Evolutionary conservation across 345 rosid genomes (phyloP).

Genomic region (Gossypium arboreum): DNA sequence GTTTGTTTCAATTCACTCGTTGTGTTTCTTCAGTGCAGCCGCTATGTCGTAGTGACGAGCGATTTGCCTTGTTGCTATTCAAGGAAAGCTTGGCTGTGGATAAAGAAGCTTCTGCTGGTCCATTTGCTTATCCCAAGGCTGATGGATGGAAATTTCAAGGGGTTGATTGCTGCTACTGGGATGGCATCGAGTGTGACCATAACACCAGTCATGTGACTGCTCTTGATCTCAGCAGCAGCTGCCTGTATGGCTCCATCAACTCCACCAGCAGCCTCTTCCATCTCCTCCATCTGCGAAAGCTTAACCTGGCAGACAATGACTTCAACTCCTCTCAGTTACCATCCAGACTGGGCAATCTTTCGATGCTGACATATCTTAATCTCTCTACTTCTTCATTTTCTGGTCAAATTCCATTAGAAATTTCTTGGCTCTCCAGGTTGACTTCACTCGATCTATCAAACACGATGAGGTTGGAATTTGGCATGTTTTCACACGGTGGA

Average conservation of each 20-base stretch:
- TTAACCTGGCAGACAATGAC: constrained; percentile 17
- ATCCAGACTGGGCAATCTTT: neutral
- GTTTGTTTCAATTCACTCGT: neutral
- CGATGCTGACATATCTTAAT: constrained; percentile 14
- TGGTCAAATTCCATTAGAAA: constrained; percentile 21
- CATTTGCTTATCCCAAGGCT: constrained; percentile 11
- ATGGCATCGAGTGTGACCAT: constrained; percentile 13
- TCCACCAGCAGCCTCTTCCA: constrained; percentile 22
- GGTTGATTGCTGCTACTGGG: constrained; percentile 17
- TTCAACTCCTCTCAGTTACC: constrained; percentile 14
- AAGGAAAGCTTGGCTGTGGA: constrained; percentile 10
- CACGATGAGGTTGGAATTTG: neutral
- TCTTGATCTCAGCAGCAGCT: constrained; percentile 20
- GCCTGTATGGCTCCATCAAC: constrained; percentile 18
- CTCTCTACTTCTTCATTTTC: constrained; percentile 16
- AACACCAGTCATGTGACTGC: constrained; percentile 17
- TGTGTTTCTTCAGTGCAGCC: neutral
- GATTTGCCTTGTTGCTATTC: constrained; percentile 6
- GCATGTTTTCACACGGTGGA: neutral
- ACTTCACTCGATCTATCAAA: constrained; percentile 21
- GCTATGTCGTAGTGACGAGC: constrained; percentile 3
- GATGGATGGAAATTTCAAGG: constrained; percentile 10
- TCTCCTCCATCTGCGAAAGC: constrained; percentile 19
- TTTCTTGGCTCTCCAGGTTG: constrained; percentile 19
- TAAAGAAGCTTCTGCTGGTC: neutral